These are phyloP conservation scores for Phaeosphaeriaceae sp. DNA, from an alignment of 2,329 filamentous ascomycete species.

Conservation along the genomic window DNA sequence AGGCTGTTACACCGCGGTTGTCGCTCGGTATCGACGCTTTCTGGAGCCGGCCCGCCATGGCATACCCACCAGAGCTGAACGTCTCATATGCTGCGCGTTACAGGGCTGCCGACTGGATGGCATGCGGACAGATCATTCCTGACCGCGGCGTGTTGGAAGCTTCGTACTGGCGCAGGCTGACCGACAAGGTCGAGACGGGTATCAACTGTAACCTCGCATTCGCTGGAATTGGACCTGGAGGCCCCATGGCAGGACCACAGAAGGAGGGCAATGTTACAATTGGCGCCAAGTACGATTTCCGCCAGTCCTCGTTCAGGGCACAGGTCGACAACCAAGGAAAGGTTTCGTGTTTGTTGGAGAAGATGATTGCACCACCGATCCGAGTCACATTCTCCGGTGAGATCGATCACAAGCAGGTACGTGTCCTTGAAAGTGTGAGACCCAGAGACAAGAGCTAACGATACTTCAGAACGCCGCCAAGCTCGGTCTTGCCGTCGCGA, in stretches of 20 bases:
- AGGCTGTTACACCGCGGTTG: conserved; percentile 86
- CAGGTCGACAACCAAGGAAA: conserved; percentile 96
- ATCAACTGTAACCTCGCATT: conserved; percentile 93
- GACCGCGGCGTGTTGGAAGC: conserved; percentile 82
- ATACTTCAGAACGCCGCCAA: conserved; percentile 83
- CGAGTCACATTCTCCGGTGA: conserved; percentile 95
- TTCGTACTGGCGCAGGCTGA: conserved; percentile 91
- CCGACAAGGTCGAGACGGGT: conserved; percentile 94
- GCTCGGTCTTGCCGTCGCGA: conserved; percentile 88
- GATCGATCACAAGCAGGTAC: conserved; percentile 93
- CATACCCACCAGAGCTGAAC: conserved; percentile 86
- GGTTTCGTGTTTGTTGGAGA: conserved; percentile 90
- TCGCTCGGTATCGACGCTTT: conserved; percentile 90
- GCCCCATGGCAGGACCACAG: conserved; percentile 71
- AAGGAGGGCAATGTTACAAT: conserved; percentile 91
- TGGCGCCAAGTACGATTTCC: conserved; percentile 98
- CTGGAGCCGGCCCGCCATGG: conserved; percentile 86
- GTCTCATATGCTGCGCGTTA: conserved; percentile 92
- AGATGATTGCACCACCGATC: conserved; percentile 91
- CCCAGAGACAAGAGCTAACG: background rate
- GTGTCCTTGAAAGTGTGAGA: conserved; percentile 44
- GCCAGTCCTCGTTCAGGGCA: conserved; percentile 91
- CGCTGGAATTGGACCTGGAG: conserved; percentile 64
- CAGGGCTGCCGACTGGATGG: conserved; percentile 91
- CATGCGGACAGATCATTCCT: conserved; percentile 85